phyloP scores from a whole-genome alignment of 2,329 filamentous ascomycete genomes.

The Teratosphaeria viscida region DNA sequence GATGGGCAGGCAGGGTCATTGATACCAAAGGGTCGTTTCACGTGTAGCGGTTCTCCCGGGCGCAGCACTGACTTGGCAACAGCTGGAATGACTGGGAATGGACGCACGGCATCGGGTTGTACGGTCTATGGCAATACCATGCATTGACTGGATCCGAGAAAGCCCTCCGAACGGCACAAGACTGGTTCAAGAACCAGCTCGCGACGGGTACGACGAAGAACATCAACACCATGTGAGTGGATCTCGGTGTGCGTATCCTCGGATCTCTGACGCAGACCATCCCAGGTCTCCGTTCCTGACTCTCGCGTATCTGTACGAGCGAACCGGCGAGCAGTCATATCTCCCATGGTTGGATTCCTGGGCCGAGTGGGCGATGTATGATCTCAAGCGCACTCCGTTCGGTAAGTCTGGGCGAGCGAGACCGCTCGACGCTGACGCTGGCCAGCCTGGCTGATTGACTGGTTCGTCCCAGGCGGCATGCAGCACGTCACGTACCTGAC shows the following conservation, averaged over 20 bases:
- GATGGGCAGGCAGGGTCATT: slow-evolving; percentile 48
- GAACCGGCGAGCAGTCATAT: slow-evolving; percentile 57
- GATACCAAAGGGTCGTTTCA: slow-evolving; percentile 54
- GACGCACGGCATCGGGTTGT: slow-evolving; percentile 58
- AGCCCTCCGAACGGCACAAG: slow-evolving; percentile 56
- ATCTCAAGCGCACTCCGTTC: slow-evolving; percentile 59
- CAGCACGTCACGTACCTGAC: slow-evolving; percentile 66
- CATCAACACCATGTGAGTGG: slow-evolving; percentile 73
- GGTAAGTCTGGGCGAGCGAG: background rate
- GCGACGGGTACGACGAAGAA: slow-evolving; percentile 69
- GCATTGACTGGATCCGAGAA: slow-evolving; percentile 53
- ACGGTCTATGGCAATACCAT: slow-evolving; percentile 76
- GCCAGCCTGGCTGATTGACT: background rate
- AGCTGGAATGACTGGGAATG: slow-evolving; percentile 68
- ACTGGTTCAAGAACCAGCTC: slow-evolving; percentile 63
- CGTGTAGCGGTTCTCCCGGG: background rate
- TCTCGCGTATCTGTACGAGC: slow-evolving; percentile 67
- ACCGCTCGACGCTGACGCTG: background rate
- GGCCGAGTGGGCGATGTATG: slow-evolving; percentile 76
- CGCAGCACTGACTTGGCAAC: background rate
- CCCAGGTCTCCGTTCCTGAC: slow-evolving; percentile 65
- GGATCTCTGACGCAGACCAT: slow-evolving; percentile 77
- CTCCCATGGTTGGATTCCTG: slow-evolving; percentile 69
- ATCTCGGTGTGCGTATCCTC: slow-evolving; percentile 58
- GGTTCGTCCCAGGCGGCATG: slow-evolving; percentile 46